Conservation (phyloP, 139 green algal species). For the Tetradesmus obliquus region DNA sequence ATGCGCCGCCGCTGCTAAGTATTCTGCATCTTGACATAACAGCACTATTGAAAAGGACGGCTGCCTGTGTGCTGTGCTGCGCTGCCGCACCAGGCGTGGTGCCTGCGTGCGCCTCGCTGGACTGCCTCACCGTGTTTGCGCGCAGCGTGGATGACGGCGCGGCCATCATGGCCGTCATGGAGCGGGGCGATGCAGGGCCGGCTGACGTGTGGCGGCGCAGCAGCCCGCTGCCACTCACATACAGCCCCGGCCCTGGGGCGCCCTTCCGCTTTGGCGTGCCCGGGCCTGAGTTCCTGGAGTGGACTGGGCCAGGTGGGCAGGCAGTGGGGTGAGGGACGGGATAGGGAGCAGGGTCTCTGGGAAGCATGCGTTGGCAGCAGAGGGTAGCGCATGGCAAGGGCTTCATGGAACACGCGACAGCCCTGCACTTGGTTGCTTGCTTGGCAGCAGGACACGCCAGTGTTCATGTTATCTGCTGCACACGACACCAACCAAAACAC, state of each 20-base stretch:
- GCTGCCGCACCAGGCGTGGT: constrained; percentile 71
- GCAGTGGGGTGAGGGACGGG: no score
- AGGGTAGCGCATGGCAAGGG: not conserved
- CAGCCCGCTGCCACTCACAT: not conserved
- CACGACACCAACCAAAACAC: no score
- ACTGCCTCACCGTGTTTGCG: constrained; percentile 85
- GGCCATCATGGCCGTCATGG: constrained; percentile 59
- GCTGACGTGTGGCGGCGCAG: constrained; percentile 53
- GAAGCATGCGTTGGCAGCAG: not conserved
- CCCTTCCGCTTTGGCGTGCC: constrained; percentile 80
- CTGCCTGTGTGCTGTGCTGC: constrained; percentile 61
- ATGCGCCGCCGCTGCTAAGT: no score
- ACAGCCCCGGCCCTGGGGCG: not conserved
- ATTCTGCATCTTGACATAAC: no score
- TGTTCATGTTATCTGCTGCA: not conserved
- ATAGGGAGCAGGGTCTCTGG: not conserved
- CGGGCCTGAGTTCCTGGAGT: constrained; percentile 61
- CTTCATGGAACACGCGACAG: not conserved
- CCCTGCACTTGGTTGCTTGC: not conserved
- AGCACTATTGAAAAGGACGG: constrained; percentile 44
- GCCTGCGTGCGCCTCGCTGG: constrained; percentile 76
- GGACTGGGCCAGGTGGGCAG: constrained; percentile 66
- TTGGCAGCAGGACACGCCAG: not conserved
- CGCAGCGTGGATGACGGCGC: constrained; percentile 68
- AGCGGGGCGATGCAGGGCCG: not conserved